Conservation (phyloP, 2,329 filamentous ascomycete genomes). For the Chrysoporthe cubensis region DNA sequence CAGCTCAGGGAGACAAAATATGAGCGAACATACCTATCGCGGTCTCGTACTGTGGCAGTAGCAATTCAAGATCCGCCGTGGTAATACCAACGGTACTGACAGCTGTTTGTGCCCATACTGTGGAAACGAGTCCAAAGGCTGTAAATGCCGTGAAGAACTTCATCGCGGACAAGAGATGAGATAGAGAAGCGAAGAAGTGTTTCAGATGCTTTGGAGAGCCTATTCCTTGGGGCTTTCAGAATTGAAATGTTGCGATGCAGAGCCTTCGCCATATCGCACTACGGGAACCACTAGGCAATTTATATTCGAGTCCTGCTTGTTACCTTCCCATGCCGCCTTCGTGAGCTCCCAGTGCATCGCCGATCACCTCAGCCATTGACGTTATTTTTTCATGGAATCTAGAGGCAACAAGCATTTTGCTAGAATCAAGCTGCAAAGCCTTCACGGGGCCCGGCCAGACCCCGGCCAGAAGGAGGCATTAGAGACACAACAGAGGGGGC, state of each 20-base stretch:
- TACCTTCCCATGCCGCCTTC: background rate
- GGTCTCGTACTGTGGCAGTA: background rate
- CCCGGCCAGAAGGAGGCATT: background rate
- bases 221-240: background rate
- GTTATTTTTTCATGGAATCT: background rate
- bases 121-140: background rate
- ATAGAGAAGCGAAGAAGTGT: background rate
- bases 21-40: background rate
- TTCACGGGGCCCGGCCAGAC: background rate
- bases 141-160: background rate
- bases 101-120: slow-evolving; percentile 4
- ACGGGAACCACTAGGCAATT: background rate
- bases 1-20: background rate
- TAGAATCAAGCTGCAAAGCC: background rate
- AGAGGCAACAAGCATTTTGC: background rate
- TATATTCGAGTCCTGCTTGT: background rate
- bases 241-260: background rate
- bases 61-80: background rate
- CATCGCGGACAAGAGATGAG: background rate
- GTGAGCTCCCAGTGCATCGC: background rate
- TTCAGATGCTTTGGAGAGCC: background rate
- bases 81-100: background rate
- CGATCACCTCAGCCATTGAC: background rate
- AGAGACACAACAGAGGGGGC: background rate
- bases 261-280: background rate